Base-by-base conservation (phyloP, 345 rosid genomes). In the Brassica nigra region DNA sequence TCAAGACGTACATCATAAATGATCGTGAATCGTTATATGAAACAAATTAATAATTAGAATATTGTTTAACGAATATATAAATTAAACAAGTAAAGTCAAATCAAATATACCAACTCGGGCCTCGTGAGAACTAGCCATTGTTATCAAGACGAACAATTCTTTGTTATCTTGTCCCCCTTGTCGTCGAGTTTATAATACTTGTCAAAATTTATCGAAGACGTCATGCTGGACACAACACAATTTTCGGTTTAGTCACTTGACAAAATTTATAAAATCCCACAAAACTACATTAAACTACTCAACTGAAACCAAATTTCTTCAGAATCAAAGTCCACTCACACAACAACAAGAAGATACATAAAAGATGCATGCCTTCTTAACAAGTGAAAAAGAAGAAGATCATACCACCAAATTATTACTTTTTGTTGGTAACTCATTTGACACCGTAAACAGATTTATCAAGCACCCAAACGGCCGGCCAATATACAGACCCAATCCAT, bases 401-500 rank as follows among this genome's bases (percentile, higher is more conserved):
- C 28, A 44, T 67, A 31, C 75, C 15, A 18, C 44, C 3, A 18
- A 12, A 20, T 30, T 12, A 30, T 14, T 62, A 30, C 16, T 30
- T 72, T 27, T 14, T 14, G 8, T 62, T 6, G 18, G 6, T 44
- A 6, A 64, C 44, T 79, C 39, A 79, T 39, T 61, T 66, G 47
- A 39, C 30, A 27, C 42, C 69, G 16, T 29, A 78, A 36, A 64
- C 71, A 18, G 71, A 64, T 28, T 55, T 71, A 52, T 78, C 75
- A 76, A 66, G 70, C 11, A 89, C 66, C 71, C 86, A 91, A 66
- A 90, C 30, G 33, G 83, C 86, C 5, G 97, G 90, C 86, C 74
- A 77, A 73, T 62, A 71, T 20, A 88, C 86, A 23, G 95, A 90
- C 0, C 90, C 97, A 1, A 90, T 36, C 97, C 97, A 92, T 61